Base-by-base conservation (phyloP, 495 filamentous ascomycete genomes). In the Neurospora pannonica region DNA sequence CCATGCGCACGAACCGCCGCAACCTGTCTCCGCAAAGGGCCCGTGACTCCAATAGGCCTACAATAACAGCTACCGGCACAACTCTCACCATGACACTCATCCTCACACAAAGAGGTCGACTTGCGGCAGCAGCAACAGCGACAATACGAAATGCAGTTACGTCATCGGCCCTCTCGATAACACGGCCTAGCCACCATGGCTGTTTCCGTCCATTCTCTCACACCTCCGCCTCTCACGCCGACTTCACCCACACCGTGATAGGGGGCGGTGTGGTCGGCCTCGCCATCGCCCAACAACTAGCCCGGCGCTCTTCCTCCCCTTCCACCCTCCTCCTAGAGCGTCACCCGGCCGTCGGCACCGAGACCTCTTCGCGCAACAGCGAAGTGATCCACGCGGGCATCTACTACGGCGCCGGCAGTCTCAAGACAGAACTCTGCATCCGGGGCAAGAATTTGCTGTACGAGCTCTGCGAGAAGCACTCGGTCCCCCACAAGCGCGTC, bases 371-470 rank as follows among this genome's bases (percentile, higher is more conserved):
- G 78, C 90, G 95, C 75, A 98, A 98, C 83, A 97, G 93, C 75
- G 96, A 98, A 88, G 95, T 98, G 54, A 97, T 98, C 73, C 96
- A 99, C 78, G 96, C 93, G 2, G 97, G 97, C 48, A 88, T 98
- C 60, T 98, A 99, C 85, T 99, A 99, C 84, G 92, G 92, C 42
- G 79, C 87, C 24, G 79, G 81, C 43, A 90, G 90, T 1, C 89
- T 97, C 19, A 99, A 99, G 82, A 94, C 96, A 0, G 81, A 82
- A 2, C 90, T 99, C 71, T 99, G 96, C 83, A 86, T 98, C 77
- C 78, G 82, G 62, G 96, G 96, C 73, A 89, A 89, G 71, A 77
- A 90, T 48, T 85, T 93, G 82, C 84, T 99, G 76, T 99, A 99
- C 83, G 85, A 86, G 11, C 89, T 95, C 70, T 98, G 95, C 86